These are phyloP conservation scores for Dioscorea dumetorum DNA, from an alignment of 106 monocot species.

Conservation along the genomic window DNA sequence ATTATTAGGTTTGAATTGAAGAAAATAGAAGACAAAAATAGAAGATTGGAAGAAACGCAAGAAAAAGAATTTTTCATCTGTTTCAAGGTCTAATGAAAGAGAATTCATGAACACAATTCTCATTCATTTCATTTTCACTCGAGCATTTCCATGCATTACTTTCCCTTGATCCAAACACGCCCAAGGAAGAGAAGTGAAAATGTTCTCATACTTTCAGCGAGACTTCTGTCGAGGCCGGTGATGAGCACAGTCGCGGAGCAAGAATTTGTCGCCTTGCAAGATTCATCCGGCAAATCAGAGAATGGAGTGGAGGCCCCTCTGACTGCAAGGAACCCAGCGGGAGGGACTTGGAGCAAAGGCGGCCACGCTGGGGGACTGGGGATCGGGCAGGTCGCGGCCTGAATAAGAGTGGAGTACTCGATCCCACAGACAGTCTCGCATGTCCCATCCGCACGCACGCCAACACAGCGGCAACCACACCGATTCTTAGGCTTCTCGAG, in stretches of 20 bases:
- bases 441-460: conserved; percentile 8
- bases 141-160: too few species aligned
- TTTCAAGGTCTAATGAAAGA: conserved; percentile 24
- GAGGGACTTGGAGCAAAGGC: conserved; percentile 44
- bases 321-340: conserved; percentile 21
- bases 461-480: conserved; percentile 38
- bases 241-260: conserved; percentile 39
- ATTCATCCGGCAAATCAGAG: conserved; percentile 28
- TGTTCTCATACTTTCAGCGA: conserved; percentile 29
- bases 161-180: too few species aligned
- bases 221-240: conserved; percentile 42
- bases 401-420: conserved; percentile 38
- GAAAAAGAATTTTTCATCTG: conserved; percentile 20
- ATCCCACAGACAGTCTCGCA: conserved; percentile 42
- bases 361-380: conserved; percentile 45
- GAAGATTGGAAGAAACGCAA: too few species aligned
- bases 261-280: conserved; percentile 26
- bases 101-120: conserved; percentile 15
- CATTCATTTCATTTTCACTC: conserved; percentile 19
- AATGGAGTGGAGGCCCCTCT: neutral
- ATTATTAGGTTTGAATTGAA: too few species aligned
- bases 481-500: conserved; percentile 38
- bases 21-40: too few species aligned
- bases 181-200: neutral
- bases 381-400: conserved; percentile 33